A percentile compares a stretch with the other conserved stretches of the same genome.
These are phyloP conservation scores for Suillus discolor DNA, from an alignment of 768 basidiomycete genomes.

Conservation along the genomic window DNA sequence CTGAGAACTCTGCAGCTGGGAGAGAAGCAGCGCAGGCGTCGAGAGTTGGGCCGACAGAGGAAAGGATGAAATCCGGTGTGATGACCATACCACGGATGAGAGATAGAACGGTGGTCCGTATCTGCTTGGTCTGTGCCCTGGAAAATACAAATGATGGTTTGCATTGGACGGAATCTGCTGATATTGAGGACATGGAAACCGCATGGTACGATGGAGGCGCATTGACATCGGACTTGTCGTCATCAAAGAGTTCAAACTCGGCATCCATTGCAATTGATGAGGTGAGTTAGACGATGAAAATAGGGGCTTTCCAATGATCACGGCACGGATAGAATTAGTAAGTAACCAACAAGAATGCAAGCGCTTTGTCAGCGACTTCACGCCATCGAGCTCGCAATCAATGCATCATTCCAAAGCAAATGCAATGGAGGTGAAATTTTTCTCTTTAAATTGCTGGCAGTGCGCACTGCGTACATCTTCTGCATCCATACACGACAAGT, in stretches of 20 bases:
- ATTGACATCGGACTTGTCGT: background rate
- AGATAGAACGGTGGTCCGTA: background rate
- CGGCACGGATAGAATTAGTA: no score
- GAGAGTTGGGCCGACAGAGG: background rate
- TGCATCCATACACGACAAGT: no score
- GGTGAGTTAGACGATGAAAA: background rate
- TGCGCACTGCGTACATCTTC: background rate
- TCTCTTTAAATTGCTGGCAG: background rate
- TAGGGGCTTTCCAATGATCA: background rate
- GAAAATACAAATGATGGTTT: background rate
- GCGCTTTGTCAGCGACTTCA: background rate
- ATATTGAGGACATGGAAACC: background rate
- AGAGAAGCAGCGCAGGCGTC: background rate
- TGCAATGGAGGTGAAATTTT: background rate
- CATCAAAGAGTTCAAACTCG: background rate
- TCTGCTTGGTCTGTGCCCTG: background rate
- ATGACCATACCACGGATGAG: background rate
- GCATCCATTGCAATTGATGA: background rate
- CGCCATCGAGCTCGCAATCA: constrained; percentile 1
- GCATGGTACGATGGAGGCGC: background rate
- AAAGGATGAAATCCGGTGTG: background rate
- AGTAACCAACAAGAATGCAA: background rate
- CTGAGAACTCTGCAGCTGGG: background rate
- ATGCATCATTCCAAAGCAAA: background rate
- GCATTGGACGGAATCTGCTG: background rate